These are phyloP conservation scores for Crithidia sp. DNA, from an alignment of 208 protist species.

Conservation along the genomic window DNA sequence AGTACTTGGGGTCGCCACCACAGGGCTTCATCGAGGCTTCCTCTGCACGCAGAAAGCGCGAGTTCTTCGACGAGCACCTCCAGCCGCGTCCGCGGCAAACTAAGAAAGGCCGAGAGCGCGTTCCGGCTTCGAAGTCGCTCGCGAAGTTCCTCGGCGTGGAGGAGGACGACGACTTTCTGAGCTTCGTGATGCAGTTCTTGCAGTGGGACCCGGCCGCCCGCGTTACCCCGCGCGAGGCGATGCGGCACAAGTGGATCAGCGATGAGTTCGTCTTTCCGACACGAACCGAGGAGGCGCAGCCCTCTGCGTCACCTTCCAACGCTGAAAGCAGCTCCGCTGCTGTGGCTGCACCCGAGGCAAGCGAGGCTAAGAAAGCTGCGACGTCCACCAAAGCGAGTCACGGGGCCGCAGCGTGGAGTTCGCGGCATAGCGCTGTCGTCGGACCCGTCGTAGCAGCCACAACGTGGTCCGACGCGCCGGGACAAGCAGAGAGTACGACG, in stretches of 20 bases:
- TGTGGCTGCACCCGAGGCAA: background rate
- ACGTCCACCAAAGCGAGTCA: background rate
- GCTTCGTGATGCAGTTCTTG: slow-evolving; percentile 74
- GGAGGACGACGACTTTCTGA: slow-evolving; percentile 66
- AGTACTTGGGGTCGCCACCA: slow-evolving; percentile 86
- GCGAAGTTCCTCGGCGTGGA: slow-evolving; percentile 60
- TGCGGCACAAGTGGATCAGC: slow-evolving; percentile 79
- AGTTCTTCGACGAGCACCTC: slow-evolving; percentile 57
- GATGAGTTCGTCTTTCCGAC: slow-evolving; percentile 57
- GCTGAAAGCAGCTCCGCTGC: background rate
- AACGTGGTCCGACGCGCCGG: background rate
- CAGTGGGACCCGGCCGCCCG: slow-evolving; percentile 70
- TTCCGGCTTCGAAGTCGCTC: slow-evolving; percentile 54
- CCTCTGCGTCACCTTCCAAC: background rate
- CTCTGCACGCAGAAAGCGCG: slow-evolving; percentile 36
- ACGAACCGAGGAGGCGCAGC: background rate
- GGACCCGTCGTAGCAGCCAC: background rate
- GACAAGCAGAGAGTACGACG: background rate
- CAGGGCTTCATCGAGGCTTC: slow-evolving; percentile 41
- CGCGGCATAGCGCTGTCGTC: background rate
- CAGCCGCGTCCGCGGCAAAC: slow-evolving; percentile 53
- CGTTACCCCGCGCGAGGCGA: slow-evolving; percentile 57
- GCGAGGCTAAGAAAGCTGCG: background rate
- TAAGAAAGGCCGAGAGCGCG: slow-evolving; percentile 37
- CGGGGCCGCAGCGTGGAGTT: background rate